Conservation (phyloP, 306 rosid genomes). For the Morella rubra region DNA sequence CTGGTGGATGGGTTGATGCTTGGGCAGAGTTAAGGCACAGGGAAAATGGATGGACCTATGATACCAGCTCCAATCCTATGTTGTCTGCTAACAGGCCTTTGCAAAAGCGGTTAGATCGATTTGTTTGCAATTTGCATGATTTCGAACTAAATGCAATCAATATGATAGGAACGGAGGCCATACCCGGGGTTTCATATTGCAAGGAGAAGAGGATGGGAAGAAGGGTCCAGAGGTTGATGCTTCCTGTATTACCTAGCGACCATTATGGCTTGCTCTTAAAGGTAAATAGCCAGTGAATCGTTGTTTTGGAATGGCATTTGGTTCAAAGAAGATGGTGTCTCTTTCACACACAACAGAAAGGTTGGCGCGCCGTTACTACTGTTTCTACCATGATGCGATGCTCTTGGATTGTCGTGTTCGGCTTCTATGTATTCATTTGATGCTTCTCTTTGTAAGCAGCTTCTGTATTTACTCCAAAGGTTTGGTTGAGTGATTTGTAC, state of each 20-base stretch:
- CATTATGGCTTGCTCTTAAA: constrained; percentile 86
- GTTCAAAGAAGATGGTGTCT: not conserved
- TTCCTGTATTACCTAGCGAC: constrained; percentile 92
- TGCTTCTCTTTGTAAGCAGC: not conserved
- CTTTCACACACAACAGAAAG: too few relatives aligned
- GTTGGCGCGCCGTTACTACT: too few relatives aligned
- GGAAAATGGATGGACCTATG: constrained; percentile 88
- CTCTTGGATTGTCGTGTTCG: not conserved
- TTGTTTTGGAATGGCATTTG: not conserved
- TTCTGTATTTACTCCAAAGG: not conserved
- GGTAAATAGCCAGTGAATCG: constrained; percentile 33
- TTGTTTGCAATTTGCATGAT: constrained; percentile 62
- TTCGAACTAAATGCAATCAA: constrained; percentile 58
- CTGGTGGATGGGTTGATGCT: constrained; percentile 75
- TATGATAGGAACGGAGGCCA: constrained; percentile 77
- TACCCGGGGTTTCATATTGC: constrained; percentile 49
- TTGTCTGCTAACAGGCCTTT: constrained; percentile 63
- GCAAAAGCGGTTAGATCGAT: constrained; percentile 76
- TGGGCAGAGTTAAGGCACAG: constrained; percentile 64
- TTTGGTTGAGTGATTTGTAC: not conserved
- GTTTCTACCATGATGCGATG: too few relatives aligned
- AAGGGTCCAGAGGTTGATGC: constrained; percentile 62
- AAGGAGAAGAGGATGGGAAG: constrained; percentile 74
- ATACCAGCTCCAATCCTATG: constrained; percentile 89
- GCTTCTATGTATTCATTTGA: not conserved